A percentile compares a stretch with the other conserved stretches of the same genome.
Evolutionary conservation across 179 eudicot species (phyloP).

Genomic region (Carnegiea gigantea): DNA sequence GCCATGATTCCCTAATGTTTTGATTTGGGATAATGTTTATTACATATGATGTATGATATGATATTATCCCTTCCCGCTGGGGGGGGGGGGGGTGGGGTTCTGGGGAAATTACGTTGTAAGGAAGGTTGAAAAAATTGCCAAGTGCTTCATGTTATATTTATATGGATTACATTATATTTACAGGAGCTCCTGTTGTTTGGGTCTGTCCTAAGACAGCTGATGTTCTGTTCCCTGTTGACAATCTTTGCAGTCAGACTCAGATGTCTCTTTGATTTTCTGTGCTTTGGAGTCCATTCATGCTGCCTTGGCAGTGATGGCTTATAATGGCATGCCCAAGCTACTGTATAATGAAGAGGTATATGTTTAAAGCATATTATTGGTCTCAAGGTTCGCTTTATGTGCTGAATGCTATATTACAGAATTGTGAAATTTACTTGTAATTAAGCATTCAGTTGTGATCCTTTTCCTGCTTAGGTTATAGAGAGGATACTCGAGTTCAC

Average conservation of each 20-base stretch:
- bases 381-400: background rate
- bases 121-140: background rate
- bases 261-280: slow-evolving; percentile 57
- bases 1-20: no score
- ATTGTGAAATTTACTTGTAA: slow-evolving; percentile 9
- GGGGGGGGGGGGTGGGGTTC: no score
- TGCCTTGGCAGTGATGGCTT: slow-evolving; percentile 76
- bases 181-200: background rate
- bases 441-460: slow-evolving; percentile 4
- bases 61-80: no score
- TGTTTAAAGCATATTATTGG: background rate
- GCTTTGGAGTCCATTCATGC: slow-evolving; percentile 97
- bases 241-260: slow-evolving; percentile 72
- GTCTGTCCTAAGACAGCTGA: slow-evolving; percentile 3
- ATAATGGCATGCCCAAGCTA: slow-evolving; percentile 85
- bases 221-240: slow-evolving; percentile 9
- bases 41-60: no score
- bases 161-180: background rate
- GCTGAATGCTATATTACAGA: slow-evolving; percentile 8
- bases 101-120: no score
- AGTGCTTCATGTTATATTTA: background rate
- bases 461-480: slow-evolving; percentile 53
- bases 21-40: no score
- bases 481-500: slow-evolving; percentile 95
- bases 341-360: slow-evolving; percentile 91